phyloP scores from a whole-genome alignment of 164 flowering plant species.

The Hamamelis virginiana region DNA sequence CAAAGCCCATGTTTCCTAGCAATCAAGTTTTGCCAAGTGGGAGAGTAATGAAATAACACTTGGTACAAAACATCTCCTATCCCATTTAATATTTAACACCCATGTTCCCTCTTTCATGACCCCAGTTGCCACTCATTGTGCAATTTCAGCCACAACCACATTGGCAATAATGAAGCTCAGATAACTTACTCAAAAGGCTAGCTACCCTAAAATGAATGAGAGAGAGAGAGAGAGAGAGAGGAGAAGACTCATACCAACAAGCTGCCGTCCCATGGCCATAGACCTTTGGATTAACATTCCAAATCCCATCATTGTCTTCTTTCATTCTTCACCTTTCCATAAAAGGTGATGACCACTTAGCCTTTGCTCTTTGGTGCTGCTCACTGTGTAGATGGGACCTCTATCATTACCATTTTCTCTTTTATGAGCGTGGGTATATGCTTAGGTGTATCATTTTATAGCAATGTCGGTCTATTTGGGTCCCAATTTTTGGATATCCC shows the following conservation, averaged over 20 bases:
- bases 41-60: conserved; percentile 1
- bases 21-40: too few relatives aligned
- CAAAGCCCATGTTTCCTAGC: too few relatives aligned
- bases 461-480: too few relatives aligned
- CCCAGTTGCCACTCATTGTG: conserved; percentile 6
- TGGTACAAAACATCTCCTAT: neutral
- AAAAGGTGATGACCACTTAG: conserved; percentile 2
- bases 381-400: conserved; percentile 8
- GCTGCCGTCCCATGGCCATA: neutral
- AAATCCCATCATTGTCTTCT: neutral
- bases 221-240: conserved; percentile 5
- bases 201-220: neutral
- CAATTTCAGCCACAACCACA: conserved; percentile 12
- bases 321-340: neutral
- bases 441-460: neutral
- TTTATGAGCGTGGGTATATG: conserved; percentile 4
- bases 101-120: neutral
- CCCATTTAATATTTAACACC: neutral
- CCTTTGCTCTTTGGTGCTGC: neutral
- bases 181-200: conserved; percentile 5
- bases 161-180: conserved; percentile 10
- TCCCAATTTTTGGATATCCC: too few relatives aligned
- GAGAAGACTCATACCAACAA: neutral
- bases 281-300: neutral
- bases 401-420: conserved; percentile 10